Evolutionary conservation across 768 basidiomycete species (phyloP), one percentile per base, ranked within the genome.

Genomic region (Leccinum disarticulatum): DNA sequence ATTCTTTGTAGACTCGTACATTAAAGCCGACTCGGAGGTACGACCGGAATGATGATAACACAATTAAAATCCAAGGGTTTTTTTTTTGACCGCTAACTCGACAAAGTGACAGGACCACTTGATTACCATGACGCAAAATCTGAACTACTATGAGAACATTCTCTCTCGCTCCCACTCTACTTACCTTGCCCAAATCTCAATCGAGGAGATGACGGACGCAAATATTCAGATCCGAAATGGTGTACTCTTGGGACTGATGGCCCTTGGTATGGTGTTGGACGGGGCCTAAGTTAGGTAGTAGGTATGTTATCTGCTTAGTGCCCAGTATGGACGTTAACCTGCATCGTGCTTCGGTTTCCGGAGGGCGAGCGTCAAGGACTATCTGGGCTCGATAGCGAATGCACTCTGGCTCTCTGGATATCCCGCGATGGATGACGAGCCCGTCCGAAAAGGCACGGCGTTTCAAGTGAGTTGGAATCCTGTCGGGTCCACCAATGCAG

Each of bases 61-160:
- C 14, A 8, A 7, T 15, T 4, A 6, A 36, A 35, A 35, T 13
- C 3, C 9, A 5, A 3, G 17, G 7, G 7, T 9, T 5, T 46
- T 22, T 9, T 56, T 46, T 31, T 22, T 22, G n/a, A 14, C 57
- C 53, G 53, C 57, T 68, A 4, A 68, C 33, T 4, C 10, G 33
- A 43, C 22, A 17, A 17, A 19, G 19, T 10, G 22, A 13, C 65
- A 87, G 83, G 97, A 99, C 74, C 97, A 99, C 77, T 76, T 99
- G 73, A 98, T 98, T 75, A 99, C 97, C 22, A 98, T 98, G 94
- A 99, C 97, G 3, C 96, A 99, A 76, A 98, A 96, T 71, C 73
- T 99, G 81, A 99, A 98, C 73, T 96, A 98, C 76, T 99, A 98
- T 79, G 97, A 99, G 74, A 99, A 98, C 81, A 98, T 99, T 70